Percentiles rank a stretch among this genome's conserved stretches.
phyloP scores from a whole-genome alignment of 2,329 filamentous ascomycete genomes.

The Cytospora piceae region DNA sequence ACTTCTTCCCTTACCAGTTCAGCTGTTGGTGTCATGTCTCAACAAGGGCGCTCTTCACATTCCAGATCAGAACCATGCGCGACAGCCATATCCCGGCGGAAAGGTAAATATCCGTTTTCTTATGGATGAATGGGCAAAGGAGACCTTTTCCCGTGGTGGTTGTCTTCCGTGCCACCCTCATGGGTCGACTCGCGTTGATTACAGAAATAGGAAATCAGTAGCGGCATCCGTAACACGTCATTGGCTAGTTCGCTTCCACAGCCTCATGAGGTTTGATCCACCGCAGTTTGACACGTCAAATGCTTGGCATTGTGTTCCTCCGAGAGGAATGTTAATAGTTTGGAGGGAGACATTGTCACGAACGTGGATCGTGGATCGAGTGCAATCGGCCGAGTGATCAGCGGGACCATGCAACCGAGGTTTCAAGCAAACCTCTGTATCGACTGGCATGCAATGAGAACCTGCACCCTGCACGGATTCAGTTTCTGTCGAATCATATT shows the following conservation, averaged over 20 bases:
- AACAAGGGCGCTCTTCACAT: background rate
- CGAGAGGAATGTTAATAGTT: background rate
- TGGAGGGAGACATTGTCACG: background rate
- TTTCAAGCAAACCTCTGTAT: background rate
- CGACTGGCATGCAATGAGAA: background rate
- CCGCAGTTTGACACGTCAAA: background rate
- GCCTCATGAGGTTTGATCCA: background rate
- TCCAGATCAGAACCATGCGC: background rate
- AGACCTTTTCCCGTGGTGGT: background rate
- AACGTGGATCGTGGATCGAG: background rate
- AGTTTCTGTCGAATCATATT: background rate
- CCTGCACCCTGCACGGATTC: background rate
- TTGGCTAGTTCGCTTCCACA: background rate
- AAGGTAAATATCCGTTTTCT: background rate
- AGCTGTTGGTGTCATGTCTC: background rate
- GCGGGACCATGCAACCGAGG: background rate
- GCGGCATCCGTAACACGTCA: background rate
- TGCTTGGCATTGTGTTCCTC: background rate
- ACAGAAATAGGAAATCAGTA: background rate
- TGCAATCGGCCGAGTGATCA: background rate
- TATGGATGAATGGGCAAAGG: background rate
- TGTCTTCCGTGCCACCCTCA: background rate
- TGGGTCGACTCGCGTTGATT: background rate
- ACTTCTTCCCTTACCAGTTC: background rate
- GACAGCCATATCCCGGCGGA: background rate